Percentiles rank a stretch among this genome's conserved stretches.
These are phyloP conservation scores for Theobroma grandiflorum DNA, from an alignment of 441 rosid species.

Conservation along the genomic window DNA sequence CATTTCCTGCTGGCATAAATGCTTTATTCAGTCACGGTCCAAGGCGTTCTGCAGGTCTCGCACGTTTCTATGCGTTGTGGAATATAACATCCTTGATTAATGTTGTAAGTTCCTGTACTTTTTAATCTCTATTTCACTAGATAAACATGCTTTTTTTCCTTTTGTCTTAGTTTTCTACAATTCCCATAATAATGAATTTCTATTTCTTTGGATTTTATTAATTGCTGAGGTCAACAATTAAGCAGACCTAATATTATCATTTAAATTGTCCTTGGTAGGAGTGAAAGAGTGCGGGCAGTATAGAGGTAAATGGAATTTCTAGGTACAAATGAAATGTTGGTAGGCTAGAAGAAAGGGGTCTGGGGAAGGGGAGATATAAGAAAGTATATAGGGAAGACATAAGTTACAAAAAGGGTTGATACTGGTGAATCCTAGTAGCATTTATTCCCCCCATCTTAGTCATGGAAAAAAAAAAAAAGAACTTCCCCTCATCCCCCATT, in stretches of 20 bases:
- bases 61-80: constrained; percentile 98
- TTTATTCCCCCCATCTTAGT: neutral
- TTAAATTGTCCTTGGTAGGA: neutral
- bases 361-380: neutral
- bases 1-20: constrained; percentile 99
- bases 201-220: neutral
- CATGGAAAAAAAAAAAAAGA: too few relatives aligned
- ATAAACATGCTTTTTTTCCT: neutral
- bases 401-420: neutral
- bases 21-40: constrained; percentile 99
- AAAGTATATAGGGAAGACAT: neutral
- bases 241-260: neutral
- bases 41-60: constrained; percentile 97
- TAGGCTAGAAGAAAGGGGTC: neutral
- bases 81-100: constrained; percentile 87
- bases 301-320: neutral
- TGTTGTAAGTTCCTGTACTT: constrained; percentile 71
- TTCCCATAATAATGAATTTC: neutral
- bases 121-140: neutral
- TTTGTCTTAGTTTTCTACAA: constrained; percentile 8
- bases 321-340: neutral
- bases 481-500: too few relatives aligned
- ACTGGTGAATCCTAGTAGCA: constrained; percentile 7
- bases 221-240: neutral
- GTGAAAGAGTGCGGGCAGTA: neutral